Evolutionary conservation across 2,329 filamentous ascomycete species (phyloP), one percentile per base, ranked within the genome.

Genomic region (Plectosphaerella cucumerina): DNA sequence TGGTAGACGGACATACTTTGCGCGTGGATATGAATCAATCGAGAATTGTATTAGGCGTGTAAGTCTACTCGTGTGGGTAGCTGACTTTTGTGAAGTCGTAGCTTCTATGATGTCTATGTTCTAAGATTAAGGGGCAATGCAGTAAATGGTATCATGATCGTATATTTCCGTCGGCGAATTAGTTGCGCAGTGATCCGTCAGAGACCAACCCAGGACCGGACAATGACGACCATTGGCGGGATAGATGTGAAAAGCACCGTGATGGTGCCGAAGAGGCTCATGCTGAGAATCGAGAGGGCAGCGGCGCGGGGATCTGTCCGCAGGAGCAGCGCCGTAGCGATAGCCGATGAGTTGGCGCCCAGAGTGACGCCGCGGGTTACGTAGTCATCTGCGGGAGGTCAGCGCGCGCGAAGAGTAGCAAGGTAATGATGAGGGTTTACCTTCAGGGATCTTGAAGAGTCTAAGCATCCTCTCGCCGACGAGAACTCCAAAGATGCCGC

Each of bases 291-390:
- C 17, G 77, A 80, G 47, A 84, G 65, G 17, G 82, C 80, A 1
- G 81, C 82, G 6, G 80, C 81, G 42, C 81, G 71, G 1, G 80
- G 80, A 54, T 85, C 81, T 1, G 75, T 77, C 2, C 73, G 69
- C 2, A 85, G 63, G 2, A 85, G 65, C 33, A 83, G 60, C 0
- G 82, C 80, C 4, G 81, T 84, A 1, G 74, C 80, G 37, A 85
- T 79, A 6, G 81, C 81, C 4, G 76, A 80, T 0, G 79, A 81
- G 59, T 84, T 84, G 2, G 77, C 77, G 4, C 81, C 81, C n/a
- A 84, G 62, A 1, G 80, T 80, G 4, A 85, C 78, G 10, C 82
- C 81, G n/a, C 80, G 68, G 1, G 80, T 84, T 33, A 85, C 80
- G 53, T 84, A 85, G 62, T 84, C 82, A 57, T 84, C 81, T 76